phyloP scores from a whole-genome alignment of 148 eudicot genomes.

The Agrostemma githago region DNA sequence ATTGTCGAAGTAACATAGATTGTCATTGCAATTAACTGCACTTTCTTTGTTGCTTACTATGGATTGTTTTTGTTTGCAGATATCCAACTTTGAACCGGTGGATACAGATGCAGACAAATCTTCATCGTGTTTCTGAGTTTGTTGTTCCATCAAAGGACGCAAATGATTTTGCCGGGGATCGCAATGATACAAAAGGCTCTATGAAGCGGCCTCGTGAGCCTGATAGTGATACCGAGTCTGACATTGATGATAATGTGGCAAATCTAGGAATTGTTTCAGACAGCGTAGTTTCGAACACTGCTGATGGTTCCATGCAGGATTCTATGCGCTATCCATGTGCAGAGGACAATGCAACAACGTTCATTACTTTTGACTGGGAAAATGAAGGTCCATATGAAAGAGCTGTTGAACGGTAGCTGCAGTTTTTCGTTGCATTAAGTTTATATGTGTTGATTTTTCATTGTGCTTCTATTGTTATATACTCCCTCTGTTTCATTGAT shows the following conservation, averaged over 20 bases:
- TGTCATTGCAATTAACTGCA: neutral
- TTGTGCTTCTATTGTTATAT: neutral
- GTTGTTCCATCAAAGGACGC: slow-evolving; percentile 53
- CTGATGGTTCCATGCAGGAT: slow-evolving; percentile 47
- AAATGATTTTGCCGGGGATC: slow-evolving; percentile 34
- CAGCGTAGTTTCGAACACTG: slow-evolving; percentile 30
- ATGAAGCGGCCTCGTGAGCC: slow-evolving; percentile 69
- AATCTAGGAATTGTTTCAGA: slow-evolving; percentile 37
- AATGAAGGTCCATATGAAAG: slow-evolving; percentile 89
- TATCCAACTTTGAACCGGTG: slow-evolving; percentile 98
- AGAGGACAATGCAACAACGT: slow-evolving; percentile 50
- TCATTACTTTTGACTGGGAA: slow-evolving; percentile 92
- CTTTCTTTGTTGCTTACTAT: slow-evolving; percentile 8
- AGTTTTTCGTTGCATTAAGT: slow-evolving; percentile 7
- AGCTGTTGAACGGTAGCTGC: slow-evolving; percentile 77
- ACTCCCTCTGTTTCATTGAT: too few relatives aligned
- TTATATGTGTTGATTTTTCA: neutral
- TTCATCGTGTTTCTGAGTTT: slow-evolving; percentile 87
- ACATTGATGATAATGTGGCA: slow-evolving; percentile 58
- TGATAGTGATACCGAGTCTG: slow-evolving; percentile 78
- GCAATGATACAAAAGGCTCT: slow-evolving; percentile 39
- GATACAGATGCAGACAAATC: slow-evolving; percentile 99
- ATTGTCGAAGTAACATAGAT: neutral
- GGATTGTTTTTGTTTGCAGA: slow-evolving; percentile 35
- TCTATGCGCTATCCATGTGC: slow-evolving; percentile 43